Base-by-base conservation (phyloP, 139 green algal genomes). In the Microglena sp. region DNA sequence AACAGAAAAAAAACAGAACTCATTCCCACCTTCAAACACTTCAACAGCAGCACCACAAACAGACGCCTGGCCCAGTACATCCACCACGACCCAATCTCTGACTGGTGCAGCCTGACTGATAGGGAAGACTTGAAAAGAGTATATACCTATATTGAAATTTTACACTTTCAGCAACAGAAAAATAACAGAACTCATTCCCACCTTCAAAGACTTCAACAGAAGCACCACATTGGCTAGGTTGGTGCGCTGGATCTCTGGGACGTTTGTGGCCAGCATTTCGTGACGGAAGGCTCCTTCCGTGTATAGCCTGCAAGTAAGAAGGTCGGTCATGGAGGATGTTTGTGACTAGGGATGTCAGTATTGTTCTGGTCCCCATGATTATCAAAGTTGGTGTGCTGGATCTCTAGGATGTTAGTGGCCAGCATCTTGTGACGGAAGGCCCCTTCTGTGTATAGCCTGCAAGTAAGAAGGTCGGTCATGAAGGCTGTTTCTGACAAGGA, bases 191-290 rank as follows among this genome's bases (percentile, higher is more conserved):
- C n/a, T n/a, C n/a, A n/a, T n/a, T n/a, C n/a, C 29, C 46, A 74
- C 68, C 46, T 89, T 90, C 44, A 98, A 80, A 11, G 57, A 83
- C 78, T 95, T 99, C 33, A 98, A 77, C 84, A 98, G 88, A 66
- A 99, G 86, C 76, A 98, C 92, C 28, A 96, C 90, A 62, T 97
- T 97, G 68, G 86, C 87, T 21, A 99, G 86, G 78, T 98, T 98
- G 63, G 94, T 98, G 46, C 94, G 77, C 84, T 99, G 94, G 75
- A 99, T 97, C 86, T 99, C 94, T 5, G 94, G 94, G 46, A 96
- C 88, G 4, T 66, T 84, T 33, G 79, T 82, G 55, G 22, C 24
- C 66, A 95, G 88, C 86, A 93, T 89, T 78, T 93, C 87, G 36
- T 89, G 82, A 3, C 76, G 66, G 81, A 79, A 97, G 4, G 90